Conservation (phyloP, 2,329 filamentous ascomycete genomes). For the Venturia asperata region DNA sequence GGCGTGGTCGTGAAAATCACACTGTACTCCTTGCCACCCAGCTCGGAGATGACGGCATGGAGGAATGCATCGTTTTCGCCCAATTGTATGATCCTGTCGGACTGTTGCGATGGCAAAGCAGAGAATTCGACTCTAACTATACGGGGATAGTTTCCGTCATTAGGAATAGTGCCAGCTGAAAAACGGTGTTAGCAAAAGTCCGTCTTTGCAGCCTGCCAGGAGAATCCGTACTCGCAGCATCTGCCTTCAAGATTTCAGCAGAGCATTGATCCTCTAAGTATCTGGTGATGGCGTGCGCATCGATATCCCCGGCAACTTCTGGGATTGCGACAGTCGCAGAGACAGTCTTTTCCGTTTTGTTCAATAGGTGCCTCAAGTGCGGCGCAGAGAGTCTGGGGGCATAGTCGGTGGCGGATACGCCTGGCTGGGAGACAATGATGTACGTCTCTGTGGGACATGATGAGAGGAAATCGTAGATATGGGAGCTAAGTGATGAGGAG, state of each 20-base stretch:
- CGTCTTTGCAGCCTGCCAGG: conserved; percentile 15
- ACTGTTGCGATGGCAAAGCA: conserved; percentile 27
- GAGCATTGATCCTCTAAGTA: conserved; percentile 44
- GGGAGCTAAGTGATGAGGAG: conserved; percentile 36
- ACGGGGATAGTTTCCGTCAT: conserved; percentile 35
- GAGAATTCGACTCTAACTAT: conserved; percentile 42
- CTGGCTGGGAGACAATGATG: conserved; percentile 69
- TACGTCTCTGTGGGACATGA: conserved; percentile 69
- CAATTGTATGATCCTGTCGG: conserved; percentile 35
- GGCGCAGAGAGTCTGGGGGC: conserved; percentile 44
- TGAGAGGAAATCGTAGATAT: conserved; percentile 45
- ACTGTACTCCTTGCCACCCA: conserved; percentile 56
- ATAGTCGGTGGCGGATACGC: conserved; percentile 64
- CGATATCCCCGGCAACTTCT: conserved; percentile 47
- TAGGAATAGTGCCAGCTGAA: conserved; percentile 36
- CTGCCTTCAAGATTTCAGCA: conserved; percentile 37
- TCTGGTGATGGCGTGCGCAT: conserved; percentile 36
- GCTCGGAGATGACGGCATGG: conserved; percentile 39
- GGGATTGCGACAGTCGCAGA: conserved; percentile 47
- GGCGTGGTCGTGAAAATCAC: conserved; percentile 68
- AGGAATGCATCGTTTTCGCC: conserved; percentile 42
- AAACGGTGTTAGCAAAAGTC: not conserved
- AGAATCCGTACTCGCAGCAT: conserved; percentile 31
- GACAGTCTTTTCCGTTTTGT: conserved; percentile 43
- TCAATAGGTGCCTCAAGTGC: conserved; percentile 48